Conservation (phyloP, 306 rosid species). For the Trifolium subterraneum region DNA sequence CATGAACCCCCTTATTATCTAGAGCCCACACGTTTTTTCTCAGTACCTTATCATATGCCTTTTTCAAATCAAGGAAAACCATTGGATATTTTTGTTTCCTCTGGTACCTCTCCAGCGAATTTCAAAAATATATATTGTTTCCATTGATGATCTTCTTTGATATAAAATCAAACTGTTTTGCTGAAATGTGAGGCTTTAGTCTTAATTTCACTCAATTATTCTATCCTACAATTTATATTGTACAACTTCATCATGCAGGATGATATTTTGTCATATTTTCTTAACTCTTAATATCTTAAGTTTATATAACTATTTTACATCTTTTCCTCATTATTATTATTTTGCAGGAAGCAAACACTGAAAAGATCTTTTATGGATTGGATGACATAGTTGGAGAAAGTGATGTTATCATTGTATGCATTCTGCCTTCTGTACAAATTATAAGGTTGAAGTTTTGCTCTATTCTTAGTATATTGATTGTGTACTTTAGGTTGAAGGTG, state of each 20-base stretch:
- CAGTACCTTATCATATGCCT: background rate
- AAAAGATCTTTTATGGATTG: constrained; percentile 87
- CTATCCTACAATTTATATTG: background rate
- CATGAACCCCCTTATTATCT: background rate
- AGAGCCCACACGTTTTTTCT: background rate
- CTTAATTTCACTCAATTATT: background rate
- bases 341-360: constrained; percentile 89
- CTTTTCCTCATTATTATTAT: constrained; percentile 24
- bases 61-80: background rate
- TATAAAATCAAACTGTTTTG: background rate
- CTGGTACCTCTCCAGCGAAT: background rate
- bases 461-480: constrained; percentile 34
- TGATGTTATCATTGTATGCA: constrained; percentile 85
- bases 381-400: constrained; percentile 76
- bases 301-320: constrained; percentile 11
- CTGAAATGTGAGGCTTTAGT: background rate
- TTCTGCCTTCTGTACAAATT: constrained; percentile 30
- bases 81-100: background rate
- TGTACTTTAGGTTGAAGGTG: constrained; percentile 88
- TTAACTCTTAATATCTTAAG: background rate
- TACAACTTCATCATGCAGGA: background rate
- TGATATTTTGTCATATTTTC: constrained; percentile 20
- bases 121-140: background rate
- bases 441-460: constrained; percentile 16
- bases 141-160: background rate